Evolutionary conservation across 345 rosid genomes (phyloP).

Genomic region (Hibiscus syriacus): DNA sequence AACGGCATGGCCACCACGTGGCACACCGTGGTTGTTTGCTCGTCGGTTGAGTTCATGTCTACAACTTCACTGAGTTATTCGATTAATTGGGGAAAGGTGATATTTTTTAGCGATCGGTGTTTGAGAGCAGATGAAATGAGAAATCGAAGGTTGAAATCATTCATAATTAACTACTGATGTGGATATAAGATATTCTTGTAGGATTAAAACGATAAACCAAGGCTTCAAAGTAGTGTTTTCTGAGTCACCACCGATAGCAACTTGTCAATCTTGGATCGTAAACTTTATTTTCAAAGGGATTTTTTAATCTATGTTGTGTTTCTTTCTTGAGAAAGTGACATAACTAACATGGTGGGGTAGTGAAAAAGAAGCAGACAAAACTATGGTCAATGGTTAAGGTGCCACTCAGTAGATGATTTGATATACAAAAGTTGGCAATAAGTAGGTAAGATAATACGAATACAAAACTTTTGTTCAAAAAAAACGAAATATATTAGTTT

Average conservation of each 20-base stretch:
- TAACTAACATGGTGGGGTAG: background rate
- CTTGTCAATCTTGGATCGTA: background rate
- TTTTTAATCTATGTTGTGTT: background rate
- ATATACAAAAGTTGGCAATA: background rate
- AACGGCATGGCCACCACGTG: slow-evolving; percentile 35
- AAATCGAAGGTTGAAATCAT: background rate
- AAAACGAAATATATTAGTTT: background rate
- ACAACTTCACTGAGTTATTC: background rate
- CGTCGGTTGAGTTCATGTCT: slow-evolving; percentile 4
- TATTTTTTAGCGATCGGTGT: background rate
- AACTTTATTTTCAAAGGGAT: background rate
- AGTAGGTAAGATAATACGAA: background rate
- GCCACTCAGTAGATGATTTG: background rate
- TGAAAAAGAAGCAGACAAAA: background rate
- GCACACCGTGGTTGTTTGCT: background rate
- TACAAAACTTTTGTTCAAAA: background rate
- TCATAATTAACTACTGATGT: background rate
- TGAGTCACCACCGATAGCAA: background rate
- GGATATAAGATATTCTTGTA: background rate
- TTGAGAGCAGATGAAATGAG: background rate
- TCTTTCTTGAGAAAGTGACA: background rate
- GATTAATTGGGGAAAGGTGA: background rate
- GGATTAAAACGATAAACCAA: background rate
- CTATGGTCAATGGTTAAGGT: background rate
- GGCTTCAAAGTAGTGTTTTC: background rate